A percentile compares a stretch with the other conserved stretches of the same genome.
Conservation (phyloP, 192 early-diverging fungal species). For the Backusella mclennaniae region DNA sequence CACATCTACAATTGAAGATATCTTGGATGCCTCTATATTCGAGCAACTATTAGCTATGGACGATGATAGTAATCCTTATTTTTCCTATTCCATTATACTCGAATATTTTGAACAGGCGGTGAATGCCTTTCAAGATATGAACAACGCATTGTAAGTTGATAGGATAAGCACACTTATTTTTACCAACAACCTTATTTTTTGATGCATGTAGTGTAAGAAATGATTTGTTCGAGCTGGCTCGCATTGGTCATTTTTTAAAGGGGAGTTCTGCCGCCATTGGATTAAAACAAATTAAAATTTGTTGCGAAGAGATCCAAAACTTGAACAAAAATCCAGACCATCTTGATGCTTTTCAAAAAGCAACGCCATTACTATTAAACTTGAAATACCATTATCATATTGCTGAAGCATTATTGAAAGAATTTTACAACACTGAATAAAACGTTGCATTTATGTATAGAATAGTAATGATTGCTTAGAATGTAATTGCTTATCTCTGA, state of each 20-base stretch:
- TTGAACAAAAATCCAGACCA: constrained; percentile 64
- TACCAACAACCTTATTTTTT: background rate
- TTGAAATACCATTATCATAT: constrained; percentile 68
- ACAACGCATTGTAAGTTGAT: constrained; percentile 59
- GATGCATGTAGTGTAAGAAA: constrained; percentile 38
- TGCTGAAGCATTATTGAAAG: constrained; percentile 62
- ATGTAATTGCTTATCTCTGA: background rate
- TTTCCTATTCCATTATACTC: constrained; percentile 71
- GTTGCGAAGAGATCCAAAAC: constrained; percentile 86
- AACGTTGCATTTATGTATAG: background rate
- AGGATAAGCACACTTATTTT: background rate
- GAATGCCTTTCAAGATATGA: constrained; percentile 76
- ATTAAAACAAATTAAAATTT: constrained; percentile 70
- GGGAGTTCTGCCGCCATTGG: constrained; percentile 88
- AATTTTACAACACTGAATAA: constrained; percentile 55
- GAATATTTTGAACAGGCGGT: constrained; percentile 87
- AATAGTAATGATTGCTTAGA: background rate
- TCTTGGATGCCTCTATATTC: constrained; percentile 77
- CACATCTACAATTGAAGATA: constrained; percentile 36
- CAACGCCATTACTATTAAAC: constrained; percentile 46
- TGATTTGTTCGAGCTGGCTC: constrained; percentile 68
- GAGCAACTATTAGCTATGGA: constrained; percentile 91
- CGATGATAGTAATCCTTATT: constrained; percentile 77
- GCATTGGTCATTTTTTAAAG: constrained; percentile 89
- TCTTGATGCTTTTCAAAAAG: constrained; percentile 53